These are phyloP conservation scores for Boletus sp. DNA, from an alignment of 768 basidiomycete genomes.

Conservation along the genomic window DNA sequence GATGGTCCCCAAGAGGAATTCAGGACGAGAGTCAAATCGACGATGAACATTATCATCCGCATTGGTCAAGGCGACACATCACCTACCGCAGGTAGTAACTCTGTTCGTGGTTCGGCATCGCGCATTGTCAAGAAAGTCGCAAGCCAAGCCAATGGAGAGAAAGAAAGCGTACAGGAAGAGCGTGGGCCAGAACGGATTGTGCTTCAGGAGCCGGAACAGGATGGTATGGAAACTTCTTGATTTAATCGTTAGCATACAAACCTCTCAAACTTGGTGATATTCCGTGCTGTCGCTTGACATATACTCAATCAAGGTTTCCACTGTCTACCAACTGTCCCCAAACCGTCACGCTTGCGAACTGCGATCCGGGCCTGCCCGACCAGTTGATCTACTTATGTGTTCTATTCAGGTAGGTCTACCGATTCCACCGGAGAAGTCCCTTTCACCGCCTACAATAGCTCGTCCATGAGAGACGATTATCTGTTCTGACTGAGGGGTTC, in stretches of 20 bases:
- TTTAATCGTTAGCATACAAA: not conserved
- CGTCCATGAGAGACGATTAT: not conserved
- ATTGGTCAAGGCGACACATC: constrained; percentile 59
- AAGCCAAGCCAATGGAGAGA: constrained; percentile 8
- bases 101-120: not conserved
- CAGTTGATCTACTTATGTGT: not conserved
- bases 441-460: not conserved
- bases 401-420: not conserved
- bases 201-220: constrained; percentile 45
- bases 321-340: not conserved
- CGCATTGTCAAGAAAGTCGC: constrained; percentile 7
- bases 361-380: not conserved
- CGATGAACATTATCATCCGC: constrained; percentile 56
- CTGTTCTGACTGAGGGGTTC: not conserved
- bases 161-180: constrained; percentile 3
- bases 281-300: not conserved
- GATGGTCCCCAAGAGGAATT: constrained; percentile 54
- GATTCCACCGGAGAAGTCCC: not conserved
- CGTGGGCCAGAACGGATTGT: constrained; percentile 29
- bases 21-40: constrained; percentile 69
- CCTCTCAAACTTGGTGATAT: not conserved
- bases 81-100: constrained; percentile 11
- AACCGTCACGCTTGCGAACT: not conserved
- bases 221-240: constrained; percentile 35
- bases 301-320: not conserved